Conservation (phyloP, 2,329 filamentous ascomycete genomes). For the Hypoxylon sp. region DNA sequence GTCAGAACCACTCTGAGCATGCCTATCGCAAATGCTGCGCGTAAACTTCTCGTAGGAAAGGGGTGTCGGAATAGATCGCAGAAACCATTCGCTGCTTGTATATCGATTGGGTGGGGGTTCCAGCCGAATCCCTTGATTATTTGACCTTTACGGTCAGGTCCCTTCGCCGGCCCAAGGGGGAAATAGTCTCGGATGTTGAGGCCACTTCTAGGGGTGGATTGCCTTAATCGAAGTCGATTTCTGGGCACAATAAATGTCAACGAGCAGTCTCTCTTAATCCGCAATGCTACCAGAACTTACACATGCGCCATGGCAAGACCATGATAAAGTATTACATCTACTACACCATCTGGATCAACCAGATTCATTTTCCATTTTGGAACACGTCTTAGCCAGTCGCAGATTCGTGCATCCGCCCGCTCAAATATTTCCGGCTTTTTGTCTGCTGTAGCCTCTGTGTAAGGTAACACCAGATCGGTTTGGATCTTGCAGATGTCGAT, state of each 20-base stretch:
- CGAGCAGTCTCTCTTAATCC: neutral
- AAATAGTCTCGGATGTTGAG: slow-evolving; percentile 46
- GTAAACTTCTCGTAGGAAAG: slow-evolving; percentile 43
- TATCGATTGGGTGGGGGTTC: slow-evolving; percentile 44
- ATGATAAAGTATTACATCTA: slow-evolving; percentile 51
- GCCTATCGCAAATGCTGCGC: slow-evolving; percentile 39
- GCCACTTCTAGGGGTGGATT: slow-evolving; percentile 39
- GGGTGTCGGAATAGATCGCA: slow-evolving; percentile 46
- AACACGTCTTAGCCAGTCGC: slow-evolving; percentile 51
- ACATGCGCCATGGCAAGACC: slow-evolving; percentile 48
- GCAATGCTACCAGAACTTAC: slow-evolving; percentile 41
- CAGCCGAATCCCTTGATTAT: slow-evolving; percentile 44
- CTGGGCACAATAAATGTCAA: slow-evolving; percentile 29
- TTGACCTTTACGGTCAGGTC: slow-evolving; percentile 42
- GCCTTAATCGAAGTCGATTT: slow-evolving; percentile 43
- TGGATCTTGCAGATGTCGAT: slow-evolving; percentile 50
- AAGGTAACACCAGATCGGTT: slow-evolving; percentile 45
- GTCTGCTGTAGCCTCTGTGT: slow-evolving; percentile 38
- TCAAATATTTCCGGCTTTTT: slow-evolving; percentile 41
- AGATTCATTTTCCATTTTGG: slow-evolving; percentile 52
- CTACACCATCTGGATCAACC: slow-evolving; percentile 48
- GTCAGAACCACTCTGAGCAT: slow-evolving; percentile 43
- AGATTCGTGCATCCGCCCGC: slow-evolving; percentile 50
- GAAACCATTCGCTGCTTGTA: slow-evolving; percentile 46
- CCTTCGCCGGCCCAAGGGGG: slow-evolving; percentile 40